Evolutionary conservation across 2,329 filamentous ascomycete genomes (phyloP), one percentile per base, ranked within the genome.

Genomic region (Endothia cerciana): DNA sequence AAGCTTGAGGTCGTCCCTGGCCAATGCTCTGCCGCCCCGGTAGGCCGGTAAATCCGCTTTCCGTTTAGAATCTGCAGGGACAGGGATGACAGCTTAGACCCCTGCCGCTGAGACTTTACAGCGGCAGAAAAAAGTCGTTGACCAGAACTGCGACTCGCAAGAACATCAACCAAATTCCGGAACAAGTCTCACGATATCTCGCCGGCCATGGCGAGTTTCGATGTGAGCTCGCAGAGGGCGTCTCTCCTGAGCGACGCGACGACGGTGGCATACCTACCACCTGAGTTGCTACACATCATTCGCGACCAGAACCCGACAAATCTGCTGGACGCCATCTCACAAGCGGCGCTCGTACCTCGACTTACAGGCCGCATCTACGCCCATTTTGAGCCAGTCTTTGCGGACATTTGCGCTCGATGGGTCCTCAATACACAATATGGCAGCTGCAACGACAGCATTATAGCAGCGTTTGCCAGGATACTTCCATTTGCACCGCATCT

Each of bases 351-450:
- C 73, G 83, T 87, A 72, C 83, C 91, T 71, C 81, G 82, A 78
- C 85, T 88, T 76, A 94, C 92, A 72, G 87, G 92, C 74, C 82
- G 82, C 65, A 81, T 97, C 74, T 93, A 95, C 74, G 81, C 86
- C 70, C 85, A 91, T 73, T 93, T 94, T 77, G 88, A 91, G 75
- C 81, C 85, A 68, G 79, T 94, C 49, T 92, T 95, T 73, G 87
- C 92, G 71, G 94, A 97, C 77, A 82, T 96, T 60, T 92, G 91
- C 77, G 91, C 93, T 68, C 84, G 91, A 81, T 97, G 93, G 93
- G 81, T 91, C 55, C 81, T 83, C 73, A 76, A 80, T 74, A 72
- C 80, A 36, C 76, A 77, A 36, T 77, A 75, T 51, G 73, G 77
- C 69, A 71, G 69, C 63, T 76, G 72, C 71, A 77, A 77, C 71